These are phyloP conservation scores for Litchi chinensis DNA, from an alignment of 345 rosid species.

Conservation along the genomic window DNA sequence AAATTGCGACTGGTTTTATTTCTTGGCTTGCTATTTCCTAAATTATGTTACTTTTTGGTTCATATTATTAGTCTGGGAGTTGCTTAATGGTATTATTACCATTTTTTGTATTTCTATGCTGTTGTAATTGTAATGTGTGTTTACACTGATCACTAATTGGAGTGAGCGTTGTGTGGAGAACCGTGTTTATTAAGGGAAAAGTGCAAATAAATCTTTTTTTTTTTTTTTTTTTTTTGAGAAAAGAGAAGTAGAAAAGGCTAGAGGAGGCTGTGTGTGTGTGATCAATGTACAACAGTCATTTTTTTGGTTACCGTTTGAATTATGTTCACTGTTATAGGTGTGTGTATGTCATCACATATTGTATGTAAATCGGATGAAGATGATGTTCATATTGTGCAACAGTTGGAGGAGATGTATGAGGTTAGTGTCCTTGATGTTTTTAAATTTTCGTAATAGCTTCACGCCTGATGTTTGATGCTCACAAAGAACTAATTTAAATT, in stretches of 20 bases:
- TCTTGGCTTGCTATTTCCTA: too few species aligned
- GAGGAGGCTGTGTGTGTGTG: not conserved
- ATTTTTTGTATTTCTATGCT: not conserved
- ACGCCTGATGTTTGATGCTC: conserved; percentile 12
- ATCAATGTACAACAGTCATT: not conserved
- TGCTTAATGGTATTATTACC: not conserved
- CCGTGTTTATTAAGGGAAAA: not conserved
- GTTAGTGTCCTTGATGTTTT: conserved; percentile 39
- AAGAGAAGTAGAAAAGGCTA: not conserved
- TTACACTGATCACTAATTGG: not conserved
- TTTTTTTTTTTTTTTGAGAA: not conserved
- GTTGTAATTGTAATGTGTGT: not conserved
- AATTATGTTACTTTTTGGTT: not conserved
- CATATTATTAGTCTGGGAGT: not conserved
- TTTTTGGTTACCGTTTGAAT: not conserved
- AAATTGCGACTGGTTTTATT: not conserved
- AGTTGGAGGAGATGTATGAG: conserved; percentile 68
- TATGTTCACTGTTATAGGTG: conserved; percentile 44
- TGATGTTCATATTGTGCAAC: conserved; percentile 39
- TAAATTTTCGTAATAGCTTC: conserved; percentile 6
- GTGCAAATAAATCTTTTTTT: not conserved
- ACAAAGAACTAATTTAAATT: conserved; percentile 19
- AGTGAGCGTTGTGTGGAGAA: not conserved
- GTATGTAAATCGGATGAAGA: conserved; percentile 45
- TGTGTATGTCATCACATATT: conserved; percentile 73